Evolutionary conservation across 2,329 filamentous ascomycete genomes (phyloP).

Genomic region (Pseudogymnoascus sp.): DNA sequence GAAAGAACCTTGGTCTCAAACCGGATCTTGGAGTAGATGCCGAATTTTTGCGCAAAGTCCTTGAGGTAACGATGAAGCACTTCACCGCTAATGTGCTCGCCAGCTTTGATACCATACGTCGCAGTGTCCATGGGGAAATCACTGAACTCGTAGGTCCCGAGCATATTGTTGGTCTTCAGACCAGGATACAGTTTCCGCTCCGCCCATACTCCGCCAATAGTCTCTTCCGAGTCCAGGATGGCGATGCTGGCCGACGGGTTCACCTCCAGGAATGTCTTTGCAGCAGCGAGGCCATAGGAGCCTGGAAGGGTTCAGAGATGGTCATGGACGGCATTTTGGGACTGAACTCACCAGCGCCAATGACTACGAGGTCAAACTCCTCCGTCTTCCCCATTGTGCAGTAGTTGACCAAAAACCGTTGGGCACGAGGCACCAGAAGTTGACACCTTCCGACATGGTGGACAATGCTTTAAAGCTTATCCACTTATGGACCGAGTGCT

Average conservation of each 20-base stretch:
- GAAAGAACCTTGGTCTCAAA: conserved; percentile 41
- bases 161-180: conserved; percentile 65
- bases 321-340: neutral
- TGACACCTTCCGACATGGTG: neutral
- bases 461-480: neutral
- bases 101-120: conserved; percentile 38
- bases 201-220: conserved; percentile 63
- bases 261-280: conserved; percentile 52
- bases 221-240: conserved; percentile 48
- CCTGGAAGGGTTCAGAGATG: conserved; percentile 26
- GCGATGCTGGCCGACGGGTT: conserved; percentile 48
- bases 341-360: conserved; percentile 40
- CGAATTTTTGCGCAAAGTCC: conserved; percentile 44
- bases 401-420: neutral
- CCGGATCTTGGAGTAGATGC: conserved; percentile 38
- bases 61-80: conserved; percentile 48
- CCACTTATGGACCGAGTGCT: neutral
- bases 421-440: neutral
- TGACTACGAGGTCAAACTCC: conserved; percentile 27
- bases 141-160: conserved; percentile 63
- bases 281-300: conserved; percentile 48
- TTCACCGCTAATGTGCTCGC: conserved; percentile 47
- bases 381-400: conserved; percentile 10
- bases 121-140: conserved; percentile 61
- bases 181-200: conserved; percentile 57